Conservation (phyloP, 164 flowering plant genomes). For the Tetracentron sinense region DNA sequence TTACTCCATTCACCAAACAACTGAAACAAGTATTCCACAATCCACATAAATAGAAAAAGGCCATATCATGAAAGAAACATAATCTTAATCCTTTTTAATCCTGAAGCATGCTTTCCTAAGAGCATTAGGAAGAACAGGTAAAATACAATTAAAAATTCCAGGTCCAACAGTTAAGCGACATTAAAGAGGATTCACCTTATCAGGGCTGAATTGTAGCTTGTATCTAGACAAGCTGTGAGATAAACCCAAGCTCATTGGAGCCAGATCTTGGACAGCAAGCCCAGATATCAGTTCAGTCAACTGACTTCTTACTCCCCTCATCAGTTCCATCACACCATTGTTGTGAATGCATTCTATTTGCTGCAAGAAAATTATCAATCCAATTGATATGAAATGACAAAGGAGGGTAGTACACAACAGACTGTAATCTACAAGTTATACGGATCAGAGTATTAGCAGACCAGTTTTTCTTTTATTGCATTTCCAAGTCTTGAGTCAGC, state of each 20-base stretch:
- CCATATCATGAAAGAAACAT: neutral
- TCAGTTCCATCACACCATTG: conserved; percentile 85
- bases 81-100: neutral
- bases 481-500: conserved; percentile 92
- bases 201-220: conserved; percentile 93
- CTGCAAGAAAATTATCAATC: conserved; percentile 24
- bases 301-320: conserved; percentile 88
- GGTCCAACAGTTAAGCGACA: neutral
- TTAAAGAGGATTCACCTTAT: conserved; percentile 48
- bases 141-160: neutral
- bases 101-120: neutral
- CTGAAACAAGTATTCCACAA: too few species aligned
- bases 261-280: conserved; percentile 76
- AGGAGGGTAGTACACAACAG: neutral
- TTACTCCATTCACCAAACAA: too few species aligned
- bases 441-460: conserved; percentile 16
- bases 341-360: conserved; percentile 79
- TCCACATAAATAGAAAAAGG: neutral
- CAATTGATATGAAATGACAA: neutral
- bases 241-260: conserved; percentile 94
- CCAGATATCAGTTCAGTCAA: conserved; percentile 86
- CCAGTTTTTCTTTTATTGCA: conserved; percentile 83
- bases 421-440: neutral
- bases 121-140: neutral
- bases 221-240: conserved; percentile 93